These are phyloP conservation scores for Cladosporium sp. DNA, from an alignment of 2,329 filamentous ascomycete genomes.

Conservation along the genomic window DNA sequence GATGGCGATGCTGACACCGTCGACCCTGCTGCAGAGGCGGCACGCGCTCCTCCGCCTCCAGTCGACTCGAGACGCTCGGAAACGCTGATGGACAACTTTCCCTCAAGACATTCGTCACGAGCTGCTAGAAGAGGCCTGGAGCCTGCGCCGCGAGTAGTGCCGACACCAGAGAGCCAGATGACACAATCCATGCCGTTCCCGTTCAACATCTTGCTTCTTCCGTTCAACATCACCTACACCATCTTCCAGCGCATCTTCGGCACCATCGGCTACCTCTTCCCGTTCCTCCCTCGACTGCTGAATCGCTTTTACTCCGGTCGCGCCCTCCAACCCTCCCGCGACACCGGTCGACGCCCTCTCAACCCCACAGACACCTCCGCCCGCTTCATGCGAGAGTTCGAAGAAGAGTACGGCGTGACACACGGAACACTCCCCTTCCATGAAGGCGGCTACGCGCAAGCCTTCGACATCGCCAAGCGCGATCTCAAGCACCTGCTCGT, in stretches of 20 bases:
- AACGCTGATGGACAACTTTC: conserved; percentile 57
- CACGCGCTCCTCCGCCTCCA: conserved; percentile 55
- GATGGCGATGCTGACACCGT: conserved; percentile 88
- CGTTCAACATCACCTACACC: conserved; percentile 71
- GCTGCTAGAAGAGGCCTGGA: conserved; percentile 41
- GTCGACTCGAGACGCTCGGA: conserved; percentile 59
- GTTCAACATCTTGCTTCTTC: conserved; percentile 70
- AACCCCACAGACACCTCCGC: conserved; percentile 82
- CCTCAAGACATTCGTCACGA: conserved; percentile 27
- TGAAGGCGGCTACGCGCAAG: conserved; percentile 86
- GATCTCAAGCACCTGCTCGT: conserved; percentile 90
- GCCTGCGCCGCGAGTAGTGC: conserved; percentile 78
- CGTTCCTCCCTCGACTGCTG: conserved; percentile 66
- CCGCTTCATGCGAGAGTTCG: conserved; percentile 85
- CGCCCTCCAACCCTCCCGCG: conserved; percentile 50
- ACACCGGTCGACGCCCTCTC: conserved; percentile 62
- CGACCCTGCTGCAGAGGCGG: conserved; percentile 72
- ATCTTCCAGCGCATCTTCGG: conserved; percentile 64
- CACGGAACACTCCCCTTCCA: conserved; percentile 65
- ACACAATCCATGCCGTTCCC: conserved; percentile 67
- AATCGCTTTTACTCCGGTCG: conserved; percentile 48
- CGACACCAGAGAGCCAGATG: conserved; percentile 60
- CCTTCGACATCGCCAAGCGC: conserved; percentile 80
- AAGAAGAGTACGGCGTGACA: conserved; percentile 73
- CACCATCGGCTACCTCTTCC: conserved; percentile 69